Percentiles rank a stretch among this genome's conserved stretches.
Evolutionary conservation across 768 basidiomycete species (phyloP).

Genomic region (Obba rivulosa): DNA sequence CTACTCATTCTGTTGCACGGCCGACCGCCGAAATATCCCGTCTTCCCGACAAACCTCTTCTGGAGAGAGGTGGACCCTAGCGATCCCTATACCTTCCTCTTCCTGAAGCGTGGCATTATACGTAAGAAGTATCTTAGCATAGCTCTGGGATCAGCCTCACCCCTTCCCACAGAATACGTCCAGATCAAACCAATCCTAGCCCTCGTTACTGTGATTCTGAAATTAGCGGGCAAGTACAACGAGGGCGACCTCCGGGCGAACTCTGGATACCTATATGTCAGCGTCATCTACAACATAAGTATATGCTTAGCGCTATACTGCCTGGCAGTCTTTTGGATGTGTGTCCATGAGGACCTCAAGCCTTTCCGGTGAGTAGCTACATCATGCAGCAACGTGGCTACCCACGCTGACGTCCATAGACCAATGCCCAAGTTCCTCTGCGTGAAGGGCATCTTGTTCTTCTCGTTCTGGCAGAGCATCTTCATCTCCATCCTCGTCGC

Average conservation of each 20-base stretch:
- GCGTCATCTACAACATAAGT: conserved; percentile 77
- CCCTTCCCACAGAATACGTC: conserved; percentile 72
- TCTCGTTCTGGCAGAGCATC: conserved; percentile 97
- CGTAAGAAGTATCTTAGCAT: conserved; percentile 45
- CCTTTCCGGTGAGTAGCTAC: conserved; percentile 79
- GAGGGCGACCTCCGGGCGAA: conserved; percentile 83
- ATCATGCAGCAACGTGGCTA: no score
- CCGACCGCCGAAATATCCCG: conserved; percentile 78
- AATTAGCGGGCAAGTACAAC: conserved; percentile 80
- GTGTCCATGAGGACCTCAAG: conserved; percentile 81
- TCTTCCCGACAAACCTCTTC: conserved; percentile 84
- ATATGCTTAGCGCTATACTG: conserved; percentile 84
- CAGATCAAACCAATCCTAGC: conserved; percentile 93
- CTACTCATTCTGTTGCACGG: conserved; percentile 91
- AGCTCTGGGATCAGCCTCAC: neutral
- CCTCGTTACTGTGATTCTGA: conserved; percentile 76
- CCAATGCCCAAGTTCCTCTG: conserved; percentile 97
- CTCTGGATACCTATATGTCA: conserved; percentile 90
- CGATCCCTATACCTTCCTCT: conserved; percentile 92
- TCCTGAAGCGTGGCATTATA: conserved; percentile 90
- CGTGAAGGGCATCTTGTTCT: conserved; percentile 97
- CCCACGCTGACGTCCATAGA: no score
- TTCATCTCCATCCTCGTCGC: conserved; percentile 86
- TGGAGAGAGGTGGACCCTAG: conserved; percentile 85
- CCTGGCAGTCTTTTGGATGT: conserved; percentile 95